Evolutionary conservation across 768 basidiomycete species (phyloP).

Genomic region (Xanthoconium stramineum): DNA sequence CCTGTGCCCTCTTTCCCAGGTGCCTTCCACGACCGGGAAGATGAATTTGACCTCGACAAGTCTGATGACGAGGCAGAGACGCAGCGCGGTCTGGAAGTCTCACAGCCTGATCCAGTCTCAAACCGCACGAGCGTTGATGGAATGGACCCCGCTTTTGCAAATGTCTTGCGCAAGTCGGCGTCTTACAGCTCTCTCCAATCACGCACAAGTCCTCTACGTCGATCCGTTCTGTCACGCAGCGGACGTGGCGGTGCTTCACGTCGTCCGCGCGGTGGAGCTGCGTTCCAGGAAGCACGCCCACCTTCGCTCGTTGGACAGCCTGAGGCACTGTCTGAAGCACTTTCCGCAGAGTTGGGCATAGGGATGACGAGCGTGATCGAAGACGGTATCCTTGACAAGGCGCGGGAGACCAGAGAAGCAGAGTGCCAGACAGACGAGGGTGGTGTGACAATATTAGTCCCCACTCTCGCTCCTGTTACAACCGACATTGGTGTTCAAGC

Average conservation of each 20-base stretch:
- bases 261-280: constrained; percentile 60
- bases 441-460: constrained; percentile 27
- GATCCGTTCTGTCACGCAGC: constrained; percentile 50
- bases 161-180: constrained; percentile 60
- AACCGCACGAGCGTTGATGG: constrained; percentile 77
- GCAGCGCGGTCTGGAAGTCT: constrained; percentile 30
- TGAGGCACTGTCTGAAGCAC: constrained; percentile 67
- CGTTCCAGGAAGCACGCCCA: constrained; percentile 68
- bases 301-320: constrained; percentile 69
- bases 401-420: constrained; percentile 57
- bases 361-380: constrained; percentile 43
- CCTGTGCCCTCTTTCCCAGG: constrained; percentile 35
- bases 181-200: constrained; percentile 42
- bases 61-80: constrained; percentile 29
- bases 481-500: constrained; percentile 43
- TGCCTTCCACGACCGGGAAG: constrained; percentile 25
- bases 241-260: constrained; percentile 49
- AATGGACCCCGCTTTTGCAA: constrained; percentile 85
- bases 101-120: constrained; percentile 40
- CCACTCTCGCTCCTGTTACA: constrained; percentile 29
- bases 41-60: constrained; percentile 21
- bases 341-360: constrained; percentile 62
- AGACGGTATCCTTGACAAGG: constrained; percentile 36
- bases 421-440: constrained; percentile 64
- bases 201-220: constrained; percentile 58